Evolutionary conservation across 768 basidiomycete genomes (phyloP).

Genomic region (Cubamyces lactineus): DNA sequence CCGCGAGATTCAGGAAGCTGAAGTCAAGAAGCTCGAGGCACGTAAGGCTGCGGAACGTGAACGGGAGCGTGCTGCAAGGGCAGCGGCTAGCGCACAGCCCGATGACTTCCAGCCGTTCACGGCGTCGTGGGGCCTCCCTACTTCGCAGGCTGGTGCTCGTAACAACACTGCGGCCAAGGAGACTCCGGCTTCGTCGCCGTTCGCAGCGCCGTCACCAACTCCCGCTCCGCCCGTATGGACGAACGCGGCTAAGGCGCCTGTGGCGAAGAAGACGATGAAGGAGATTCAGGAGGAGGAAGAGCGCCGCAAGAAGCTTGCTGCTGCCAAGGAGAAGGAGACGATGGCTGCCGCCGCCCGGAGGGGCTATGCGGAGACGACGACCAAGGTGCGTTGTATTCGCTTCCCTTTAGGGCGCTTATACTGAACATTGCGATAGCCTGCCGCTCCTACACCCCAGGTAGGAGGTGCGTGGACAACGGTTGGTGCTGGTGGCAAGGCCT

Average conservation of each 20-base stretch:
- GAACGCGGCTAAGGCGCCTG: conserved; percentile 53
- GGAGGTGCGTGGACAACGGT: conserved; percentile 85
- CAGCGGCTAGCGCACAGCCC: conserved; percentile 38
- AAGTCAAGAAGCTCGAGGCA: conserved; percentile 78
- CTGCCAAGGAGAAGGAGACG: conserved; percentile 58
- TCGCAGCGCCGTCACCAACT: conserved; percentile 30
- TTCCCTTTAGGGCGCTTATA: conserved; percentile 7
- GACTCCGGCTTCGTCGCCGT: conserved; percentile 36
- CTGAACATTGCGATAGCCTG: conserved; percentile 18
- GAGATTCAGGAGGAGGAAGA: conserved; percentile 99
- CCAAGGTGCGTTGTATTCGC: conserved; percentile 52
- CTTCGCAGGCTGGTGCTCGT: conserved; percentile 73
- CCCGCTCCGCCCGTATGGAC: conserved; percentile 65
- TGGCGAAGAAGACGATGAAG: conserved; percentile 91
- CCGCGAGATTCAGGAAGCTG: conserved; percentile 94
- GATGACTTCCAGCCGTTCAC: conserved; percentile 68
- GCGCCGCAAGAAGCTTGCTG: conserved; percentile 65
- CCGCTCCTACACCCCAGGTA: conserved; percentile 31
- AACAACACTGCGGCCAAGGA: conserved; percentile 48
- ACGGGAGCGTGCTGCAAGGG: conserved; percentile 61
- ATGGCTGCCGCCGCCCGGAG: conserved; percentile 62
- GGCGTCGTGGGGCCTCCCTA: conserved; percentile 84
- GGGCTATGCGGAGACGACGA: conserved; percentile 78
- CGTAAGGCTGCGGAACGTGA: conserved; percentile 77
- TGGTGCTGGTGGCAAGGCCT: conserved; percentile 71